Evolutionary conservation across 768 basidiomycete species (phyloP).

Genomic region (Phaeolepiota aurea): DNA sequence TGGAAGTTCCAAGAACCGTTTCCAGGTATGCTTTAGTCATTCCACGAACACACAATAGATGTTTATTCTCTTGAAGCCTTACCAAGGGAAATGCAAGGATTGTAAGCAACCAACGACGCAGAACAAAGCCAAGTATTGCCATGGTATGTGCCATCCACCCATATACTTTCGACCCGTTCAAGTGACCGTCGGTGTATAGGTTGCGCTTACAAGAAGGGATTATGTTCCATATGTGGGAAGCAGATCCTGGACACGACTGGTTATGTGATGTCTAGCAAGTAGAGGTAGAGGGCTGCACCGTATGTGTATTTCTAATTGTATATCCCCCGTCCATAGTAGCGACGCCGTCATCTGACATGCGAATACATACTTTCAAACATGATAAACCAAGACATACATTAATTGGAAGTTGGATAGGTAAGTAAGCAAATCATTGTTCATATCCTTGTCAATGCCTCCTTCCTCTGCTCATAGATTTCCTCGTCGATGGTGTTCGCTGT

Average conservation of each 20-base stretch:
- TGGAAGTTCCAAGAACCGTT: constrained; percentile 67
- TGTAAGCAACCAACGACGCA: constrained; percentile 81
- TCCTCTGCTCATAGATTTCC: constrained; percentile 63
- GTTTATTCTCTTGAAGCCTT: constrained; percentile 44
- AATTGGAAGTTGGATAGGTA: no score
- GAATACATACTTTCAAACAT: no score
- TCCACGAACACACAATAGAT: constrained; percentile 12
- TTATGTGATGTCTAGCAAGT: constrained; percentile 84
- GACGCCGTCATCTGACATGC: not conserved
- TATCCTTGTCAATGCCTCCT: constrained; percentile 13
- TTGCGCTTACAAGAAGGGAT: constrained; percentile 81
- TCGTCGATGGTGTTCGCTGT: constrained; percentile 86
- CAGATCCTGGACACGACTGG: constrained; percentile 76
- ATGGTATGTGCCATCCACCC: constrained; percentile 39
- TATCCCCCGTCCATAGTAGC: no score
- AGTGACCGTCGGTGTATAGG: constrained; percentile 32
- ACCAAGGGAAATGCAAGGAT: constrained; percentile 81
- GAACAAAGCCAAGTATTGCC: constrained; percentile 84
- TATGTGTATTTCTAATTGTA: constrained; percentile 6
- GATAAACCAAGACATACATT: no score
- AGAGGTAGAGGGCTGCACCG: constrained; percentile 10
- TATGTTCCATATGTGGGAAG: constrained; percentile 85
- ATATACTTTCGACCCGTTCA: constrained; percentile 5
- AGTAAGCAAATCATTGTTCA: no score
- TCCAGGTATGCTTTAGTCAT: constrained; percentile 44